Evolutionary conservation across 1,139 yeast species (phyloP).

Genomic region (Saccharomyces hybrid): DNA sequence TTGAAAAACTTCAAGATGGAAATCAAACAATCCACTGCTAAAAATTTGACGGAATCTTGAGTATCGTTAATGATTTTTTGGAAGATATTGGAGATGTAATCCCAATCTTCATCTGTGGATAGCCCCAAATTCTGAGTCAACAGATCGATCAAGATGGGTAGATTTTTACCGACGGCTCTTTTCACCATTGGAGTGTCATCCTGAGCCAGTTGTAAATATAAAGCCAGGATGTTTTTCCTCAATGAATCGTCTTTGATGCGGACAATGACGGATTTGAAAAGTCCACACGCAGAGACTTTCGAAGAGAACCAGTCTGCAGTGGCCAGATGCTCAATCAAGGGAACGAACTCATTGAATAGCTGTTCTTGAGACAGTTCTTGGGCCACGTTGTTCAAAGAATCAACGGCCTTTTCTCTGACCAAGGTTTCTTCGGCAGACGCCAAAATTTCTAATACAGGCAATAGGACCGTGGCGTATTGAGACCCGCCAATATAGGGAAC

Average conservation of each 20-base stretch:
- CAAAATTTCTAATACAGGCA: conserved; percentile 81
- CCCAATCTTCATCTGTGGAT: conserved; percentile 53
- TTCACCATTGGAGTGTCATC: conserved; percentile 99
- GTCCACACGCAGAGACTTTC: conserved; percentile 87
- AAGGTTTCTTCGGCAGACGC: conserved; percentile 97
- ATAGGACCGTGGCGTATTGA: conserved; percentile 62
- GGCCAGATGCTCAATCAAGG: conserved; percentile 68
- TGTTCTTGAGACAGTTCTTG: conserved; percentile 60
- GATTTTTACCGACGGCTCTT: conserved; percentile 82
- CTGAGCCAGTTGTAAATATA: conserved; percentile 63
- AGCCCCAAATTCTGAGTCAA: conserved; percentile 39
- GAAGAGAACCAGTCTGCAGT: conserved; percentile 94
- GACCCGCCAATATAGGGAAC: conserved; percentile 86
- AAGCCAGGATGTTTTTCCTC: conserved; percentile 55
- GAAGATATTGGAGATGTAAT: conserved; percentile 72
- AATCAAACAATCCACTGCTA: conserved; percentile 81
- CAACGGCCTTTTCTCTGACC: conserved; percentile 91
- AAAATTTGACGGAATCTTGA: conserved; percentile 91
- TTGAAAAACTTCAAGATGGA: conserved; percentile 61
- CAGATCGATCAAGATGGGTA: conserved; percentile 63
- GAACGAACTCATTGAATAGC: conserved; percentile 59
- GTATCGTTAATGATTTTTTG: conserved; percentile 72
- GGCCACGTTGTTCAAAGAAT: conserved; percentile 68
- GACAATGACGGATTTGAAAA: conserved; percentile 64
- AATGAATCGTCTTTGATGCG: conserved; percentile 46